A percentile compares a stretch with the other conserved stretches of the same genome.
Evolutionary conservation across 495 filamentous ascomycete genomes (phyloP).

Genomic region (Margaritispora aquatica): DNA sequence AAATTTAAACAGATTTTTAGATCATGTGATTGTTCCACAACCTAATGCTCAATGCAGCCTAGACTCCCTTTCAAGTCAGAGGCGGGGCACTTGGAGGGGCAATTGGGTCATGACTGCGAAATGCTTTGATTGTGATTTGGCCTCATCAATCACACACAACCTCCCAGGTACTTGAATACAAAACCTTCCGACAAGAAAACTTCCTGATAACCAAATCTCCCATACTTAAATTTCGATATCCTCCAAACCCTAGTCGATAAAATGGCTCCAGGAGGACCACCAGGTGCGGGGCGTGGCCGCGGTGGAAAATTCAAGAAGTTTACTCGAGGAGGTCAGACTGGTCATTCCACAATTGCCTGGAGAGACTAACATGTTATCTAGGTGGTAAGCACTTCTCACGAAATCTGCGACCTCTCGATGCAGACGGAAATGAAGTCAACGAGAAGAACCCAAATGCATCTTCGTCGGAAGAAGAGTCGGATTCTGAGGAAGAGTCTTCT

Average conservation of each 20-base stretch:
- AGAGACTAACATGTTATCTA: constrained; percentile 27
- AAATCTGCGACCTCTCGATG: constrained; percentile 78
- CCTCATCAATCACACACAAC: not conserved
- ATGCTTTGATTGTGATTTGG: not conserved
- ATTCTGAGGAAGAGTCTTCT: constrained; percentile 40
- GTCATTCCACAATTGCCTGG: constrained; percentile 7
- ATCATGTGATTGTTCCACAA: constrained; percentile 4
- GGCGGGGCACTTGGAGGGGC: not conserved
- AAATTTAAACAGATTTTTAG: not conserved
- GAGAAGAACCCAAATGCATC: constrained; percentile 52
- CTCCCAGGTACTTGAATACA: not conserved
- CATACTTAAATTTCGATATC: not conserved
- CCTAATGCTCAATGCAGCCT: no score
- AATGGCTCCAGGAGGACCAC: constrained; percentile 57
- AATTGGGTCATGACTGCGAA: not conserved
- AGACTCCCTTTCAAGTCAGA: no score
- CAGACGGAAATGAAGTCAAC: constrained; percentile 68
- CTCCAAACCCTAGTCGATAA: not conserved
- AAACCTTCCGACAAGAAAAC: not conserved
- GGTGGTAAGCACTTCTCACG: constrained; percentile 93
- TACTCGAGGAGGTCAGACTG: constrained; percentile 81
- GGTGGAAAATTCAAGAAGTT: constrained; percentile 94
- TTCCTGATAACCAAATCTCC: not conserved
- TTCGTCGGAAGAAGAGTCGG: constrained; percentile 41
- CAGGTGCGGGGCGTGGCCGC: constrained; percentile 54